Evolutionary conservation across 805 yeast genomes (phyloP), one percentile per base, ranked within the genome.

Genomic region (Candida endomychidarum): DNA sequence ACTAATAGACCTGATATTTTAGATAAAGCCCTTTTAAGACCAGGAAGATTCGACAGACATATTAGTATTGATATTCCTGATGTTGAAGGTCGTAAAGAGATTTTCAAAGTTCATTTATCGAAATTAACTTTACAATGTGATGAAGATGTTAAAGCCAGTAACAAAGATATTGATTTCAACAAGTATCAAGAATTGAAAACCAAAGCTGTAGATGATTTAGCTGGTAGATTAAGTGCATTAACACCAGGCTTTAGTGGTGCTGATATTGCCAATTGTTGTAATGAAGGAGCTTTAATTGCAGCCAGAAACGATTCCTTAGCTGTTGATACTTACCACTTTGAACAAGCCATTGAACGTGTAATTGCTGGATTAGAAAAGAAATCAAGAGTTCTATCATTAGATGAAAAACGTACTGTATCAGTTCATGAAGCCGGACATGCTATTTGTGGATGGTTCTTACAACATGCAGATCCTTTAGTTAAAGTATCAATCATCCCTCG

Each of bases 381-480:
- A 57, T 79, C 93, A 0, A 78, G 82, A 58, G 80, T 90, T 7
- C 70, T 89, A 38, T 80, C 86, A 5, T 81, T 83, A 8, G 86
- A 83, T 24, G 96, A 90, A 61, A 86, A 87, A 70, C 78, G 71
- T 49, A 78, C 86, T 22, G 96, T 89, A 36, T 96, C 96, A 0
- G 89, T 86, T 58, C 97, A 89, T 62, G 97, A 89, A 65, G 97
- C 97, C 2, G 97, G 97, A 0, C 97, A 89, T 61, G 97, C 97
- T 3, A 83, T 89, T 35, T 86, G 96, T 64, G 97, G 96, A 16
- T 90, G 96, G 97, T 87, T 71, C 58, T 72, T 89, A 56, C 77
- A 81, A 64, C 80, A 68, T 65, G 96, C 97, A 8, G 96, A 89
- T 60, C 97, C 97, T 6, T 68, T 89, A 44, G 76, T 90, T 43